phyloP scores from a whole-genome alignment of 148 eudicot species.

The Rhododendron molle region DNA sequence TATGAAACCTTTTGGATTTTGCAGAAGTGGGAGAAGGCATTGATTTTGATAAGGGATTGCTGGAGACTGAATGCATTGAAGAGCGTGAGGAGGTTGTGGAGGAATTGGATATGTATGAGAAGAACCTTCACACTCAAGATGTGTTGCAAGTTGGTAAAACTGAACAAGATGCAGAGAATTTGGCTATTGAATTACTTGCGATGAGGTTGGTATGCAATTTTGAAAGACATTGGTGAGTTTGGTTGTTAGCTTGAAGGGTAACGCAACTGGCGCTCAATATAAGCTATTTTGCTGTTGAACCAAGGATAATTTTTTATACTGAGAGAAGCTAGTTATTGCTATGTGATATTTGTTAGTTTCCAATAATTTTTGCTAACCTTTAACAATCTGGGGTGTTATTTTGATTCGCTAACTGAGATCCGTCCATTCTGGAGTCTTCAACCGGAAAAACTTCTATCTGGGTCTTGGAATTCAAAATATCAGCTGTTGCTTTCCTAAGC shows the following conservation, averaged over 20 bases:
- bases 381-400: background rate
- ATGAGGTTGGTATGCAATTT: slow-evolving; percentile 35
- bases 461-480: background rate
- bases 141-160: slow-evolving; percentile 16
- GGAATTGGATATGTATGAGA: slow-evolving; percentile 20
- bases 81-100: slow-evolving; percentile 33
- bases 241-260: background rate
- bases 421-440: background rate
- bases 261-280: background rate
- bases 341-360: background rate
- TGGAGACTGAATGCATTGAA: slow-evolving; percentile 34
- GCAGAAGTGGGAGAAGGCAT: slow-evolving; percentile 21
- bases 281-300: background rate
- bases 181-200: slow-evolving; percentile 48
- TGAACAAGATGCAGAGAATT: slow-evolving; percentile 40
- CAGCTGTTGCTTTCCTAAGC: background rate
- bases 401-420: background rate
- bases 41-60: slow-evolving; percentile 10
- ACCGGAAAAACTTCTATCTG: background rate
- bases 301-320: background rate
- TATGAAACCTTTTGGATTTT: background rate
- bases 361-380: background rate
- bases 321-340: background rate
- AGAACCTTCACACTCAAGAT: slow-evolving; percentile 8
- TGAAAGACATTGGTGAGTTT: background rate